Conservation (phyloP, 495 filamentous ascomycete genomes). For the Barbatosphaeria neglecta region DNA sequence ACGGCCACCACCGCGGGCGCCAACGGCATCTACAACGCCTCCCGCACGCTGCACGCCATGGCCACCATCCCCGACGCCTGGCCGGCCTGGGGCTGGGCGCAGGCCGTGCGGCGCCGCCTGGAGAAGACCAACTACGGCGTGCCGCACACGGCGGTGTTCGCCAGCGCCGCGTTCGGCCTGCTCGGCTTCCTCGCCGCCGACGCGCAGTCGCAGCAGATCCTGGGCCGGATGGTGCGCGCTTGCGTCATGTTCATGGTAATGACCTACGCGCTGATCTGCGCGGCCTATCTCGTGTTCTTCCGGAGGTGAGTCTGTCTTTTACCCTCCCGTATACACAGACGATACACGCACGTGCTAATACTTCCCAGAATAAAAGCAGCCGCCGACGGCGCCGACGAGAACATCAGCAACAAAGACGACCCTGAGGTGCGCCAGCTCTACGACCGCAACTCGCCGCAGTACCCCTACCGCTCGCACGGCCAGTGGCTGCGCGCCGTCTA, state of each 20-base stretch:
- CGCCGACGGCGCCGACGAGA: conserved; percentile 3
- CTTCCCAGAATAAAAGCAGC: conserved; percentile 1
- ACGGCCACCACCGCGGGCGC: conserved; percentile 25
- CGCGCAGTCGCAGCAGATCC: conserved; percentile 10
- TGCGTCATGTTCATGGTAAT: conserved; percentile 22
- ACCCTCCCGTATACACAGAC: too few species aligned
- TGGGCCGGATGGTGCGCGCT: conserved; percentile 16
- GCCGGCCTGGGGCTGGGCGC: conserved; percentile 16
- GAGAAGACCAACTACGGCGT: conserved; percentile 31
- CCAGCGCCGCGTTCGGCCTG: conserved; percentile 22
- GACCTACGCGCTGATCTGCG: conserved; percentile 24
- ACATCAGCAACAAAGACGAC: conserved; percentile 2
- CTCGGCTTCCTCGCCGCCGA: conserved; percentile 28
- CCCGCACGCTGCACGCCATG: conserved; percentile 27
- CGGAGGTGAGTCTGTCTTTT: conserved; percentile 13
- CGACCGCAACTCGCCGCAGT: conserved; percentile 19
- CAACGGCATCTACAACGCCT: conserved; percentile 25
- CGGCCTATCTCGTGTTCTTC: conserved; percentile 20
- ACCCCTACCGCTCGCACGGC: conserved; percentile 24
- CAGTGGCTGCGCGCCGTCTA: conserved; percentile 26
- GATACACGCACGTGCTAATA: neutral
- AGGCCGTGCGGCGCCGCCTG: conserved; percentile 21
- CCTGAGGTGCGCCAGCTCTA: conserved; percentile 9
- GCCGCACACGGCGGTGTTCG: conserved; percentile 30
- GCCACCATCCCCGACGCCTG: conserved; percentile 24